Conservation (phyloP, 2,329 filamentous ascomycete genomes). For the Myriosclerotinia curreyana region DNA sequence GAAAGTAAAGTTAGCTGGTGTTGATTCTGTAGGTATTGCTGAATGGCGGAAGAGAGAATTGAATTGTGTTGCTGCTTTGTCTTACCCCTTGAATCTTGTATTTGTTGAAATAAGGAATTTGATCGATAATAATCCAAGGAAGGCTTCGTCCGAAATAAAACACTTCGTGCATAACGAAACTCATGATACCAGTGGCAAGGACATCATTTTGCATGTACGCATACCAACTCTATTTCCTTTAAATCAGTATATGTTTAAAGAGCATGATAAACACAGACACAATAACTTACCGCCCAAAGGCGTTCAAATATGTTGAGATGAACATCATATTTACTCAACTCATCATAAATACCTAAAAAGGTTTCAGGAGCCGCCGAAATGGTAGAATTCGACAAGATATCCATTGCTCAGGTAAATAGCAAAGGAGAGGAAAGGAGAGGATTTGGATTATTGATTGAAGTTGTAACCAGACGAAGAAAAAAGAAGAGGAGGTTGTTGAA, state of each 20-base stretch:
- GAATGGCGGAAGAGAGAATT: neutral
- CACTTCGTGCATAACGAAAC: conserved; percentile 88
- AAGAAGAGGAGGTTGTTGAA: conserved; percentile 13
- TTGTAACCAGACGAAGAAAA: conserved; percentile 9
- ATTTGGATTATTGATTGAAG: neutral
- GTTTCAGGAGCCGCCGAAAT: conserved; percentile 34
- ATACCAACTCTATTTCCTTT: conserved; percentile 69
- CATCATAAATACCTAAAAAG: conserved; percentile 58
- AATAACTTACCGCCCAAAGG: conserved; percentile 72
- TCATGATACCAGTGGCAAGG: conserved; percentile 95
- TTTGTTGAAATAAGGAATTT: conserved; percentile 80
- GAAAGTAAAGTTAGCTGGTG: neutral
- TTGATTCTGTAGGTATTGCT: neutral
- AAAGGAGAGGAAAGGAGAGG: neutral
- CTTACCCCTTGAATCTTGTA: conserved; percentile 81
- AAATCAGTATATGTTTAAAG: conserved; percentile 28
- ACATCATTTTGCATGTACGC: conserved; percentile 97
- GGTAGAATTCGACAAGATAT: conserved; percentile 35
- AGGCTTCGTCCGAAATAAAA: conserved; percentile 89
- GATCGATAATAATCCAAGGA: conserved; percentile 91
- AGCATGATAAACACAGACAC: neutral
- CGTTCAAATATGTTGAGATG: conserved; percentile 78
- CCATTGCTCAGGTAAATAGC: conserved; percentile 26
- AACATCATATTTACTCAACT: conserved; percentile 71
- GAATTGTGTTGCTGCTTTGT: neutral